Evolutionary conservation across 1,284 basidiomycete species (phyloP), one percentile per base, ranked within the genome.

Genomic region (Irpex sp.): DNA sequence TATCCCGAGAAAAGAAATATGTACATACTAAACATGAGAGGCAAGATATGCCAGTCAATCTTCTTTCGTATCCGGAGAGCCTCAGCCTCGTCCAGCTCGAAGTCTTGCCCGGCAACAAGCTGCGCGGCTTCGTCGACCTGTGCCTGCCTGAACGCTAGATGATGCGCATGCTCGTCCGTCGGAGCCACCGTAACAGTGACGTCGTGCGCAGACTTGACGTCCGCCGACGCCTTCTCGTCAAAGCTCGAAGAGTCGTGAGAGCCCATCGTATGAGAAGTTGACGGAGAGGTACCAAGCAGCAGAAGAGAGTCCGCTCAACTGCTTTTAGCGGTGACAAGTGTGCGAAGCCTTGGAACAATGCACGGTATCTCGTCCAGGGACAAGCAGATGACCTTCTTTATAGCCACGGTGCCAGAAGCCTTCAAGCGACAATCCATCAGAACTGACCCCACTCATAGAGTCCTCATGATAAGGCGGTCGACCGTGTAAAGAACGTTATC

Each of bases 1-100:
- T 44, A 11, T 13, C 2, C 40, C 5, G 5, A n/a, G 15, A 11
- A 44, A n/a, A 44, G n/a, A 1, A 26, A 34, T 31, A 5, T 21
- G 40, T 13, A 85, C 86, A 68, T 71, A 88, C 87, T 79, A 68
- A 85, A 89, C 88, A 90, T 90, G 69, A 90, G 75, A 37, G 88
- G 88, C 47, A 90, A 71, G 37, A 90, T 83, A 71, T 88, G 82
- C 65, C 74, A 74, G 71, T 90, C 88, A 57, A 90, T 89, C 74
- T 90, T 90, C 67, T 76, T 78, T 79, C 85, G 78, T 57, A 89
- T 75, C 60, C 83, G 79, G 31, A 72, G 59, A 0, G 81, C 79
- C 70, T 89, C 87, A 4, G 67, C 74, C 0, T 81, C 80, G 64
- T 85, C 82, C 51, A 87, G 66, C 37, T 77, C 76, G 8, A 67